Percentiles rank a stretch among this genome's conserved stretches.
Evolutionary conservation across 139 green algal genomes (phyloP).

Genomic region (Volvox africanus): DNA sequence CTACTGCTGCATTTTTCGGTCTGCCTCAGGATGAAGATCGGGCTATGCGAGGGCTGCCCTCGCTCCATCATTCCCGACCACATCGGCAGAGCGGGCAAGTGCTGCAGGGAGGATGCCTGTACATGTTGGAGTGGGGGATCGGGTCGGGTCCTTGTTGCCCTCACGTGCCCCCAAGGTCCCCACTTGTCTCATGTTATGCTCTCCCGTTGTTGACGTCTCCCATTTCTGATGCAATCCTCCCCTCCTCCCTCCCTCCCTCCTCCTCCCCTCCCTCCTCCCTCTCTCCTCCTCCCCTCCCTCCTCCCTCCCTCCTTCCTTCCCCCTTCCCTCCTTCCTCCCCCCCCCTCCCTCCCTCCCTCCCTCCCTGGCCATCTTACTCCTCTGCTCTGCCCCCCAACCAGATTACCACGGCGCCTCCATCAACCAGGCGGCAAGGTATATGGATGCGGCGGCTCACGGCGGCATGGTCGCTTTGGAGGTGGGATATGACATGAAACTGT

Average conservation of each 20-base stretch:
- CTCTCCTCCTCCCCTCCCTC: not conserved
- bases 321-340: not conserved
- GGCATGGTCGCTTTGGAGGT: conserved; percentile 35
- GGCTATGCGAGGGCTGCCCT: conserved; percentile 59
- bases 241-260: not conserved
- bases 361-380: too few relatives aligned
- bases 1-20: too few relatives aligned
- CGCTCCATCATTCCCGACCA: conserved; percentile 59
- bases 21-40: conserved; percentile 68
- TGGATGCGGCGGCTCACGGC: conserved; percentile 51
- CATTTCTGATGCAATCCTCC: too few relatives aligned
- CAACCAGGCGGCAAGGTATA: conserved; percentile 66
- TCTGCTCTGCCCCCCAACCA: too few relatives aligned
- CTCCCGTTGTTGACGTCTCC: too few relatives aligned
- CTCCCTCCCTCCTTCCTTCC: not conserved
- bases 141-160: not conserved
- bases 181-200: not conserved
- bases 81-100: conserved; percentile 49
- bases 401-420: conserved; percentile 70
- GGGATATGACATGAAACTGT: too few relatives aligned
- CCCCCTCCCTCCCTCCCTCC: not conserved
- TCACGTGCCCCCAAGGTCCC: not conserved
- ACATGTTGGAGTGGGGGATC: not conserved
- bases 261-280: not conserved
- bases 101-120: not conserved